phyloP scores from a whole-genome alignment of 371 early-diverging fungal species.

The Hamiltosporidium tvaerminnensis region DNA sequence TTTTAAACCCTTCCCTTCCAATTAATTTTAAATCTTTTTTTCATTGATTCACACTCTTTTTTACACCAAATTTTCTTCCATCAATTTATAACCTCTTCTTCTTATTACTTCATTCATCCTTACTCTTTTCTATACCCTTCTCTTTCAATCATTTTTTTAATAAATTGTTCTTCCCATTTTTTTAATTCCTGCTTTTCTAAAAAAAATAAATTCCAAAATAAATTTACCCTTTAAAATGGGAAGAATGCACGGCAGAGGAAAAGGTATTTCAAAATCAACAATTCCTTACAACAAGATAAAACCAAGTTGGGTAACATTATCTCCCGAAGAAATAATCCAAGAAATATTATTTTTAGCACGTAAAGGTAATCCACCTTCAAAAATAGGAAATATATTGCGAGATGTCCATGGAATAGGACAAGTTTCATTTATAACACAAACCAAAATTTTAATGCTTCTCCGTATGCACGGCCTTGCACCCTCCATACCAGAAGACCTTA shows the following conservation, averaged over 20 bases:
- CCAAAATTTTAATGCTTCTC: conserved; percentile 35
- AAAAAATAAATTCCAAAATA: too few species aligned
- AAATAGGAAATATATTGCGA: conserved; percentile 52
- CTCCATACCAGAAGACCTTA: conserved; percentile 50
- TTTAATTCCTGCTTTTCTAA: too few species aligned
- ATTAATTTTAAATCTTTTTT: too few species aligned
- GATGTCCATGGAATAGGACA: conserved; percentile 52
- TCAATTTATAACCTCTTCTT: too few species aligned
- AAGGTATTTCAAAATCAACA: conserved; percentile 44
- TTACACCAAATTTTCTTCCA: too few species aligned
- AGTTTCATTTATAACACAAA: conserved; percentile 32
- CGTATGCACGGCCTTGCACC: conserved; percentile 42
- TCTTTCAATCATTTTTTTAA: too few species aligned
- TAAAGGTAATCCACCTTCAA: conserved; percentile 43
- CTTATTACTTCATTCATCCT: too few species aligned
- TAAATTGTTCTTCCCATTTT: too few species aligned
- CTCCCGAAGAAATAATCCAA: conserved; percentile 42
- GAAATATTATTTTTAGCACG: conserved; percentile 42
- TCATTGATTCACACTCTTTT: too few species aligned
- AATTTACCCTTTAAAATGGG: conserved; percentile 33
- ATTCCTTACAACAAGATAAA: conserved; percentile 42
- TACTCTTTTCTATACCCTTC: too few species aligned
- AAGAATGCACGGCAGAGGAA: conserved; percentile 49
- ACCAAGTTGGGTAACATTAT: conserved; percentile 36
- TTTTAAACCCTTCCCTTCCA: too few species aligned